phyloP scores from a whole-genome alignment of 768 basidiomycete species.

The Tulasnella calospora region DNA sequence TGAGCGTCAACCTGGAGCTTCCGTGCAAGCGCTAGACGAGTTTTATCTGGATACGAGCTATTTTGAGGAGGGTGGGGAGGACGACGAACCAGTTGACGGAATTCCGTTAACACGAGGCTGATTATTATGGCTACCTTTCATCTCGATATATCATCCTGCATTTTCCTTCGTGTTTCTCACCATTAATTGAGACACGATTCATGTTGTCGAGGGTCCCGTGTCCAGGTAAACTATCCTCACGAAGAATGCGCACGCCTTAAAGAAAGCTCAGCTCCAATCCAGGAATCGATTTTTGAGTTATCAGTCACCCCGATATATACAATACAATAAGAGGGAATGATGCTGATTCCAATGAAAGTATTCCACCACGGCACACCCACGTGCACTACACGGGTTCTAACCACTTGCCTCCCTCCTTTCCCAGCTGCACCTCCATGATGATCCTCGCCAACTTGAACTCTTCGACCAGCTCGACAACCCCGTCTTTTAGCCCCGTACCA shows the following conservation, averaged over 20 bases:
- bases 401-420: not conserved
- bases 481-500: not conserved
- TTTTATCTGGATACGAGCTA: not conserved
- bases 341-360: not conserved
- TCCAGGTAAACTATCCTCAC: too few species aligned
- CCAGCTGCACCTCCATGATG: not conserved
- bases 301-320: not conserved
- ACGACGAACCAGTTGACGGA: not conserved
- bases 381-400: not conserved
- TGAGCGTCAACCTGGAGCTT: not conserved
- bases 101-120: not conserved
- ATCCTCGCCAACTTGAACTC: not conserved
- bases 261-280: too few species aligned
- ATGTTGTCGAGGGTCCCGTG: too few species aligned
- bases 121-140: not conserved
- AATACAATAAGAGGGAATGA: not conserved
- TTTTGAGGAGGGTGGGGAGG: not conserved
- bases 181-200: too few species aligned
- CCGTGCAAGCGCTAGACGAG: not conserved
- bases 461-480: not conserved
- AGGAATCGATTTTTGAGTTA: too few species aligned
- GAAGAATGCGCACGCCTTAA: too few species aligned
- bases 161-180: not conserved
- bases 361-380: not conserved
- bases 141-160: not conserved